These are phyloP conservation scores for Rhododendron henanense DNA, from an alignment of 148 eudicot species.

Conservation along the genomic window DNA sequence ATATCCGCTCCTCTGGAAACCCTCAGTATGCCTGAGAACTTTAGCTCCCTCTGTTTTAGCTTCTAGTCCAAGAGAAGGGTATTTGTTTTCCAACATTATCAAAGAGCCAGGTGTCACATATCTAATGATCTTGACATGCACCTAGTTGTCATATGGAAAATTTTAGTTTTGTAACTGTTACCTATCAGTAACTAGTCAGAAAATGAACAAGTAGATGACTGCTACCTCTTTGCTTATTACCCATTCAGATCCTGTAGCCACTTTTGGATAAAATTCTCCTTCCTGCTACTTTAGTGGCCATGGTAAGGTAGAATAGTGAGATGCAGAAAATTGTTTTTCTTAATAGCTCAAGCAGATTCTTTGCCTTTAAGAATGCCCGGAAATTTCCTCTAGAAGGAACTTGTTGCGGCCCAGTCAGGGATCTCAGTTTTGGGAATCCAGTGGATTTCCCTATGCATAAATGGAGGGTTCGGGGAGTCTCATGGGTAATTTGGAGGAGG, in stretches of 20 bases:
- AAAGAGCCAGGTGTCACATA: not conserved
- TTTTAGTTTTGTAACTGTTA: not conserved
- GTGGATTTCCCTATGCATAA: not conserved
- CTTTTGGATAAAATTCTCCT: not conserved
- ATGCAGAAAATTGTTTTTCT: not conserved
- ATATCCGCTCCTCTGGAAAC: too few relatives aligned
- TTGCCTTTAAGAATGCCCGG: not conserved
- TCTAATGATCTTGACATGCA: not conserved
- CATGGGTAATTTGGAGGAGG: not conserved
- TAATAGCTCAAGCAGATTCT: not conserved
- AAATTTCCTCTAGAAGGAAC: not conserved
- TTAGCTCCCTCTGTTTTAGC: not conserved
- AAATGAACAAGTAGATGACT: not conserved
- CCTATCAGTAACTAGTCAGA: not conserved
- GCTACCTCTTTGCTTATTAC: not conserved
- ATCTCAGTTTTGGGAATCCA: not conserved
- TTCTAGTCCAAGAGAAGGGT: not conserved
- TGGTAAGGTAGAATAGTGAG: not conserved
- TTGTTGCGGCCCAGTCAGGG: not conserved
- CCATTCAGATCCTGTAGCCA: not conserved
- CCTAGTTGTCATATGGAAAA: not conserved
- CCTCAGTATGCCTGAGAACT: too few relatives aligned
- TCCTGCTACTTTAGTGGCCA: not conserved
- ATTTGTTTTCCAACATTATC: not conserved
- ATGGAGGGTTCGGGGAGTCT: too few relatives aligned